phyloP scores from a whole-genome alignment of 768 basidiomycete genomes.

The Boletus subparvulus region DNA sequence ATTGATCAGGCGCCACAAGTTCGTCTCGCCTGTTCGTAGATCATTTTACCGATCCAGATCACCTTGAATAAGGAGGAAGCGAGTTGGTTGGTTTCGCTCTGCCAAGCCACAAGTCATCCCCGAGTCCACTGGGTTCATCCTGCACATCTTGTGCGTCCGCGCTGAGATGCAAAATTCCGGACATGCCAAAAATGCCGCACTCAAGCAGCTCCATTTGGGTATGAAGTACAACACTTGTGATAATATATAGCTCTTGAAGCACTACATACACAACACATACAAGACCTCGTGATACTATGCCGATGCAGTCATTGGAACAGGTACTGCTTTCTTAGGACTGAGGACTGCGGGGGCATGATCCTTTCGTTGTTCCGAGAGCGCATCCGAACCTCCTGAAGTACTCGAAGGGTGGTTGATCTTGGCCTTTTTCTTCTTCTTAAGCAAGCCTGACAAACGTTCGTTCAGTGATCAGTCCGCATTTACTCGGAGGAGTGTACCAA shows the following conservation, averaged over 20 bases:
- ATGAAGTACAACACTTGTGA: background rate
- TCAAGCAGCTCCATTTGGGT: background rate
- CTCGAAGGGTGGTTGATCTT: constrained; percentile 38
- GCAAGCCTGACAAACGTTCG: constrained; percentile 49
- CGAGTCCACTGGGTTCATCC: background rate
- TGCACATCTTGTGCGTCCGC: too few relatives aligned
- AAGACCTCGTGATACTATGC: constrained; percentile 11
- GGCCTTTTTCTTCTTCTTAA: constrained; percentile 76
- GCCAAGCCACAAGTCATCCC: background rate
- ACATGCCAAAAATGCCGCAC: background rate
- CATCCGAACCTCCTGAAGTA: constrained; percentile 24
- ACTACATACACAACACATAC: background rate
- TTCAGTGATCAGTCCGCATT: constrained; percentile 5
- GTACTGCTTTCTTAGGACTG: background rate
- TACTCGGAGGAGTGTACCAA: constrained; percentile 33
- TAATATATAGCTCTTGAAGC: background rate
- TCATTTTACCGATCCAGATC: too few relatives aligned
- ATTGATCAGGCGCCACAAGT: too few relatives aligned
- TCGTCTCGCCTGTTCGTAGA: too few relatives aligned
- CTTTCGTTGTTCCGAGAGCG: constrained; percentile 6
- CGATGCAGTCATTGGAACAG: constrained; percentile 16
- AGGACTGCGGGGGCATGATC: background rate
- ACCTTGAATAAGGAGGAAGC: too few relatives aligned
- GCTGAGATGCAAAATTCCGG: too few relatives aligned
- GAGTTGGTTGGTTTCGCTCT: too few relatives aligned